Conservation (phyloP, 208 protist genomes). For the Naegleria fowleri region DNA sequence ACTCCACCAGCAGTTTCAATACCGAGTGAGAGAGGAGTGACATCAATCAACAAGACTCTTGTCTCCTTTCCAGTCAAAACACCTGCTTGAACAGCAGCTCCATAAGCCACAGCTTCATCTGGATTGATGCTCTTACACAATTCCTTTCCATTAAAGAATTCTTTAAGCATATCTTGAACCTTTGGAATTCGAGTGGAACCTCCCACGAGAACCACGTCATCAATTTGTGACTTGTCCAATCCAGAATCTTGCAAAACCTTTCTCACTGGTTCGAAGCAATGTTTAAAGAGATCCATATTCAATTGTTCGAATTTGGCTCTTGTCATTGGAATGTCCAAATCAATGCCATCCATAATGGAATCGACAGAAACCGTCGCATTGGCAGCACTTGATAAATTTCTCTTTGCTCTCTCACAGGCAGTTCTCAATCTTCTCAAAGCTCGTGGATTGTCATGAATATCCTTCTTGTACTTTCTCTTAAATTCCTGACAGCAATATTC, state of each 20-base stretch:
- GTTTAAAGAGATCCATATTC: slow-evolving; percentile 62
- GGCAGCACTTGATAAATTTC: slow-evolving; percentile 79
- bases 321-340: slow-evolving; percentile 89
- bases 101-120: slow-evolving; percentile 52
- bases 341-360: slow-evolving; percentile 85
- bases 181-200: slow-evolving; percentile 94
- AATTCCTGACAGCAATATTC: slow-evolving; percentile 93
- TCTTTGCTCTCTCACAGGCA: slow-evolving; percentile 86
- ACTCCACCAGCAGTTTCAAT: slow-evolving; percentile 88
- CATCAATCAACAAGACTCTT: slow-evolving; percentile 65
- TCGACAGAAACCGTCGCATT: slow-evolving; percentile 88
- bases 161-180: slow-evolving; percentile 72
- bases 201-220: slow-evolving; percentile 86
- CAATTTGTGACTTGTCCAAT: slow-evolving; percentile 64
- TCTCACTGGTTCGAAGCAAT: slow-evolving; percentile 62
- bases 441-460: slow-evolving; percentile 48
- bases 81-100: slow-evolving; percentile 74
- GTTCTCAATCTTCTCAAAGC: slow-evolving; percentile 55
- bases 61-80: slow-evolving; percentile 54
- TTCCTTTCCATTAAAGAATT: slow-evolving; percentile 87
- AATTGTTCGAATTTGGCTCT: slow-evolving; percentile 95
- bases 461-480: slow-evolving; percentile 63
- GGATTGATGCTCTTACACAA: slow-evolving; percentile 55
- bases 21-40: slow-evolving; percentile 79
- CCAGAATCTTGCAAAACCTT: slow-evolving; percentile 72